Evolutionary conservation across 441 rosid genomes (phyloP), one percentile per base, ranked within the genome.

Genomic region (Pelargonium fulgidum): DNA sequence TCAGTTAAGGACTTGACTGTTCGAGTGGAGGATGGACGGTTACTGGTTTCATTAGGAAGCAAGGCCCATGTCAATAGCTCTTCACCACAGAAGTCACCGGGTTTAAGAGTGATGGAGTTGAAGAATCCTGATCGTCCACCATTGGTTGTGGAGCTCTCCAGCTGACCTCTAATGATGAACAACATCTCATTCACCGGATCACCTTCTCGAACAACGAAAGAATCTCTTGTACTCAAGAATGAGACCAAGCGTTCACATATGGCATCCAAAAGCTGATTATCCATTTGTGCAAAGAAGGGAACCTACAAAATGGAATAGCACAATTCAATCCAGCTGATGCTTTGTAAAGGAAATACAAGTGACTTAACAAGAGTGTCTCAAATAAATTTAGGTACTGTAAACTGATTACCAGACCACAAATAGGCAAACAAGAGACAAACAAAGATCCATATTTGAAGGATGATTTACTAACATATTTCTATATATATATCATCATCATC

Each of bases 81-180:
- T 75, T 93, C 97, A 0, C 98, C 96, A 13, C 94, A 93, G 79
- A 91, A 87, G 74, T 93, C 96, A 36, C 94, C 96, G 41, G 96
- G 91, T 77, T 89, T 84, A 71, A 93, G 70, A 56, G 70, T 83
- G 20, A 85, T 87, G 5, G 88, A 78, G 80, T 93, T 85, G 80
- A 93, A 93, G 89, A 93, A 93, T 75, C 98, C 96, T 2, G 96
- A 85, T 19, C 96, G 84, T 66, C 98, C 98, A 64, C 98, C 97
- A 39, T 93, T 90, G 4, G 96, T 93, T 14, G 97, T 93, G n/a
- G 90, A 90, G 80, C 98, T 93, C 76, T 89, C 98, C 42, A 93
- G 83, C 68, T 85, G 84, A 67, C 97, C 98, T 79, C 94, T 79
- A 70, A 90, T 89, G 29, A 91, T 85, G 69, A 90, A 93, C 56